Base-by-base conservation (phyloP, 208 protist genomes). In the Leishmania major region DNA sequence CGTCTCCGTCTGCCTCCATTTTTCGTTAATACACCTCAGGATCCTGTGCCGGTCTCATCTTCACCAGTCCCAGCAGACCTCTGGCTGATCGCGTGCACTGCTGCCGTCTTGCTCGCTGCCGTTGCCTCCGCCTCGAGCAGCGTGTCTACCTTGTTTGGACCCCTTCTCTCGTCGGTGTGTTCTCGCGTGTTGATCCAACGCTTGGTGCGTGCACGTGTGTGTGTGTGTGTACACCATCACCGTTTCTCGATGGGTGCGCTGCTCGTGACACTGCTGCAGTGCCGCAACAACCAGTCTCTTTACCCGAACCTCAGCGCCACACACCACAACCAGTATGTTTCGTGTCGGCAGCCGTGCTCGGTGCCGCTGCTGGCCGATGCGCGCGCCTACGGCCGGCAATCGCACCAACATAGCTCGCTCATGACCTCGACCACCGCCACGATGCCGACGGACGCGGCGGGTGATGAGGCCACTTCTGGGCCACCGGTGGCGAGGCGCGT, bases 221-320 rank as follows among this genome's bases (percentile, higher is more conserved):
- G 59, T 55, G 49, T 60, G 45, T 13, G 4, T 25, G 17, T 13
- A 43, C 13, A 37, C 31, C 3, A 47, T 49, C 67, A 47, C 19
- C 2, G 4, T 49, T 53, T 49, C 8, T 49, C 60, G 59, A 89
- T 89, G 85, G 85, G 85, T 77, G 66, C 77, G n/a, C 35, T 86
- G 57, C 85, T 89, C 55, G 82, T 89, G 1, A 81, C 82, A 1
- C 77, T 89, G n/a, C 78, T 89, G 64, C 85, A 89, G 73, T 78
- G 78, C 40, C 85, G 80, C 70, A 73, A 74, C 78, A 75, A 85
- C 74, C 73, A 84, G 59, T 77, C 85, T 10, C 81, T 84, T 31
- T 83, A 86, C 64, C 82, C 82, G 25, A 86, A 82, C 47, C 31
- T 86, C n/a, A n/a, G 73, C 49, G 78, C 77, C 37, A 82, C 77